Conservation (phyloP, 768 basidiomycete species). For the Leccinum olivaceopallidum region DNA sequence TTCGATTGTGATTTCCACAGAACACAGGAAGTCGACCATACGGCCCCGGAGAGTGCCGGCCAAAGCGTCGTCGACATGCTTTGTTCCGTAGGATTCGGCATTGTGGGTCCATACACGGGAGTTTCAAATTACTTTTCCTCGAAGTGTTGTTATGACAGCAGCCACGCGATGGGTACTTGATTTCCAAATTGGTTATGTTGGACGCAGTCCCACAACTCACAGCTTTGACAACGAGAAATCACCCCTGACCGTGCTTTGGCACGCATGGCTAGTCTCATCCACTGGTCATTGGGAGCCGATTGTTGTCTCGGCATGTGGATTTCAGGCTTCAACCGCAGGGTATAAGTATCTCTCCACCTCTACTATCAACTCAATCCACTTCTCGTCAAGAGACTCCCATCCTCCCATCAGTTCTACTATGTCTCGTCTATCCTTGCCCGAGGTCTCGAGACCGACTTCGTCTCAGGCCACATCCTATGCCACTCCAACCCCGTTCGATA, state of each 20-base stretch:
- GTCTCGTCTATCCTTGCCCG: not conserved
- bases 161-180: not conserved
- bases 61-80: slow-evolving; percentile 7
- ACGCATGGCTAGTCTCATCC: not conserved
- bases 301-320: not conserved
- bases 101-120: slow-evolving; percentile 7
- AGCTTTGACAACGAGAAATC: not conserved
- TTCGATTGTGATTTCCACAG: too few relatives aligned
- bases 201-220: not conserved
- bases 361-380: not conserved
- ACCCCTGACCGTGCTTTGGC: slow-evolving; percentile 3
- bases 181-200: not conserved
- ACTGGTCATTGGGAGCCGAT: not conserved
- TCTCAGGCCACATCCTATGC: not conserved
- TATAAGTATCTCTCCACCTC: slow-evolving; percentile 1
- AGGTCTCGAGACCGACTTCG: not conserved
- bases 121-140: not conserved
- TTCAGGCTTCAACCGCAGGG: not conserved
- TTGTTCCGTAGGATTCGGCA: slow-evolving; percentile 2
- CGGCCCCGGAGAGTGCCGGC: not conserved
- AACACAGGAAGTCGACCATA: too few relatives aligned
- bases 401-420: not conserved
- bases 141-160: not conserved
- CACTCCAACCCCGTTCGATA: not conserved
- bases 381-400: not conserved